These are phyloP conservation scores for Neodidymelliopsis sp. DNA, from an alignment of 2,329 filamentous ascomycete species.

Conservation along the genomic window DNA sequence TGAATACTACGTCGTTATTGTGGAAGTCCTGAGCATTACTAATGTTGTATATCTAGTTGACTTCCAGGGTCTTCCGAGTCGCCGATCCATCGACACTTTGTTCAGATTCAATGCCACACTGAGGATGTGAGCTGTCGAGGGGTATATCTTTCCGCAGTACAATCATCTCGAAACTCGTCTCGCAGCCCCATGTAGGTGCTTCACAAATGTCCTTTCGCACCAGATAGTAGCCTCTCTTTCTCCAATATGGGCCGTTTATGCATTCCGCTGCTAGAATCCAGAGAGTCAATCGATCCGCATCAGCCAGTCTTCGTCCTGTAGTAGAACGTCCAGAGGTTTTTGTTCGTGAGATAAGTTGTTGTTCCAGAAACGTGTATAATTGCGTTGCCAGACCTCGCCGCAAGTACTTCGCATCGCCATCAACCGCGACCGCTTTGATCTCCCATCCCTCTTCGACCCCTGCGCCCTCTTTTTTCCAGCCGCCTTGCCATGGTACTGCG, in stretches of 20 bases:
- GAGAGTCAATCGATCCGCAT: slow-evolving; percentile 13
- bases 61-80: not conserved
- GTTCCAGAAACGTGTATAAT: slow-evolving; percentile 20
- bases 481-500: slow-evolving; percentile 35
- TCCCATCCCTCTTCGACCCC: slow-evolving; percentile 35
- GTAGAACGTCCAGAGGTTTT: not conserved
- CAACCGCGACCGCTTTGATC: slow-evolving; percentile 35
- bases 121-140: not conserved
- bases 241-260: slow-evolving; percentile 38
- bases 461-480: slow-evolving; percentile 26
- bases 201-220: slow-evolving; percentile 21
- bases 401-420: slow-evolving; percentile 25
- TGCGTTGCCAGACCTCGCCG: slow-evolving; percentile 29
- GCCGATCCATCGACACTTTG: not conserved
- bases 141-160: slow-evolving; percentile 28
- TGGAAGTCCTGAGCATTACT: too few relatives aligned
- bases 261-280: slow-evolving; percentile 38
- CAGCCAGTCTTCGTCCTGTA: not conserved
- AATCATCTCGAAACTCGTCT: slow-evolving; percentile 33
- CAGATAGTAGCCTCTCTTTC: slow-evolving; percentile 31
- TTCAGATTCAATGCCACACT: not conserved
- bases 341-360: not conserved
- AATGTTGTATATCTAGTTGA: too few relatives aligned
- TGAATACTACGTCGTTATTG: too few relatives aligned
- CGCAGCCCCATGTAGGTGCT: slow-evolving; percentile 29